These are phyloP conservation scores for Lycium ferocissimum DNA, from an alignment of 257 asterid species.

Conservation along the genomic window DNA sequence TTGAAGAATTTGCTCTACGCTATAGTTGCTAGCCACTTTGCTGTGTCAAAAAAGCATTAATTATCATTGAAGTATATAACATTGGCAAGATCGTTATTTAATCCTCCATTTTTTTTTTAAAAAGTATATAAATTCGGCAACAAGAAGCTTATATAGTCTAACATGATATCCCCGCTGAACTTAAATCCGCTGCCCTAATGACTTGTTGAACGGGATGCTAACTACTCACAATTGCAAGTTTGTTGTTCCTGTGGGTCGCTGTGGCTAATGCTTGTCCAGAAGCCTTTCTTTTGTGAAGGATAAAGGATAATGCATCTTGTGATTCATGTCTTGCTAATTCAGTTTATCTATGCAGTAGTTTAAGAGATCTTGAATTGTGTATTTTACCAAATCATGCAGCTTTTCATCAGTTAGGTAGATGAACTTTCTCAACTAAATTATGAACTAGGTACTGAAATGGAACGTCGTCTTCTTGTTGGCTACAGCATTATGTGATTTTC, in stretches of 20 bases:
- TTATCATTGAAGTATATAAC: neutral
- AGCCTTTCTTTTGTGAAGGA: neutral
- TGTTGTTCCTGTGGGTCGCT: neutral
- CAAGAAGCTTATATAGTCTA: neutral
- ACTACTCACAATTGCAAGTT: neutral
- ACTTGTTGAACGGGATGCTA: conserved; percentile 8
- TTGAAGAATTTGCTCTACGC: neutral
- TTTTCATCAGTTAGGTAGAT: conserved; percentile 22
- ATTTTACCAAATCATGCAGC: neutral
- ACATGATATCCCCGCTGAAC: conserved; percentile 5
- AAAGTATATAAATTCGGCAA: neutral
- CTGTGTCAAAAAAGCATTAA: neutral
- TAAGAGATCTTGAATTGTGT: neutral
- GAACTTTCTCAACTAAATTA: conserved; percentile 1
- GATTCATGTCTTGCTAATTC: neutral
- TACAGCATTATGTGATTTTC: neutral
- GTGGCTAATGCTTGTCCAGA: conserved; percentile 12
- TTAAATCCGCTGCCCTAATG: neutral
- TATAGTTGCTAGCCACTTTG: neutral
- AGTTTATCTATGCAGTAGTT: conserved; percentile 16
- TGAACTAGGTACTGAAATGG: neutral
- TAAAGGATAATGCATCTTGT: neutral
- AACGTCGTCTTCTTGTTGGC: neutral
- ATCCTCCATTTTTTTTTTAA: too few species aligned
- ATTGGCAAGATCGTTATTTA: neutral